Base-by-base conservation (phyloP, 1,284 basidiomycete genomes). In the Moesziomyces aphidis region DNA sequence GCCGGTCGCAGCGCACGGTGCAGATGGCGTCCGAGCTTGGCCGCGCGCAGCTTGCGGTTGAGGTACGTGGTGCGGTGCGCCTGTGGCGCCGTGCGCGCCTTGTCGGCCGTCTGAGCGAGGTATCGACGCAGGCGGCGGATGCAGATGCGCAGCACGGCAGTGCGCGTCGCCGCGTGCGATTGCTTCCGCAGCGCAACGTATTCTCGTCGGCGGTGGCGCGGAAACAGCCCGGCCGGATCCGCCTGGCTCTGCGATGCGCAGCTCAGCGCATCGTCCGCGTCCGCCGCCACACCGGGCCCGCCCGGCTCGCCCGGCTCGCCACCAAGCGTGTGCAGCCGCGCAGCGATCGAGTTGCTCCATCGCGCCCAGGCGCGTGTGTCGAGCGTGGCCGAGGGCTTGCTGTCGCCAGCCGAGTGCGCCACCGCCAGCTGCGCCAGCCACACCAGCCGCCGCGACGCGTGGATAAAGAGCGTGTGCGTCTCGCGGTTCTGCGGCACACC, bases 391-490 rank as follows among this genome's bases (percentile, higher is more conserved):
- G 23, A 11, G 11, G 17, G 26, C 7, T 19, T 26, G 13, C 10
- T 26, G 43, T 22, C 13, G 51, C 19, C 15, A n/a, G 42, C 55
- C 5, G 43, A 36, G n/a, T 54, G 49, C 4, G 43, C 10, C 4
- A 61, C 58, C 8, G 68, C 68, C 17, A 42, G 43, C 22, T 49
- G 58, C 4, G 52, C 53, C 5, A 72, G 39, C 63, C 69, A 72
- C 17, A 48, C 55, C 55, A 62, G 43, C 19, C 54, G 55, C 1
- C 63, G 62, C 22, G 36, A 36, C 17, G 55, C 26, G 28, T 58
- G 52, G 28, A 75, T 26, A 31, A 62, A 75, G 24, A 75, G 45
- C 5, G 67, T 63, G 22, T 75, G 62, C 4, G 67, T 67, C 31
- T 70, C 72, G 36, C 3, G 15, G n/a, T 47, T 13, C 39, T 23